Evolutionary conservation across 306 rosid genomes (phyloP).

Genomic region (Trifolium fragiferum): DNA sequence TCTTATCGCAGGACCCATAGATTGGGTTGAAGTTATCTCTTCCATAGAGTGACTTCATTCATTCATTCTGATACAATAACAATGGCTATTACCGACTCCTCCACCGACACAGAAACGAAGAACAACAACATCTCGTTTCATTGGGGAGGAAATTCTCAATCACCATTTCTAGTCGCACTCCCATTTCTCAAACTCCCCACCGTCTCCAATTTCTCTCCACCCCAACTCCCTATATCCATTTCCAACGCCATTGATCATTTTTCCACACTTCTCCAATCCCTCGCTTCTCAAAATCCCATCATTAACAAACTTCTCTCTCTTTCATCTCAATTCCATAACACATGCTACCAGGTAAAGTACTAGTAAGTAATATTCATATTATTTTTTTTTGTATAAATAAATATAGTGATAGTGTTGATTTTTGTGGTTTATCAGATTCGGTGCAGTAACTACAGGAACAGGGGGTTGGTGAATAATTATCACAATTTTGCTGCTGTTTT

Average conservation of each 20-base stretch:
- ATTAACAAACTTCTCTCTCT: constrained; percentile 56
- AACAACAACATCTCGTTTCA: constrained; percentile 45
- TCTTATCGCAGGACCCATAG: constrained; percentile 3
- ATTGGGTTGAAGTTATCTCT: constrained; percentile 23
- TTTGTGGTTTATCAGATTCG: constrained; percentile 67
- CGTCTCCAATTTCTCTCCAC: constrained; percentile 46
- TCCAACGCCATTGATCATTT: constrained; percentile 48
- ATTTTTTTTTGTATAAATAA: too few relatives aligned
- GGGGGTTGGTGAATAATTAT: constrained; percentile 46
- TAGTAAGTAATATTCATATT: background rate
- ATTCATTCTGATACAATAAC: constrained; percentile 48
- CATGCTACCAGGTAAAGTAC: constrained; percentile 59
- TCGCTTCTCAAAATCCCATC: constrained; percentile 66
- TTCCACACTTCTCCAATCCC: constrained; percentile 44
- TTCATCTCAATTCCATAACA: constrained; percentile 52
- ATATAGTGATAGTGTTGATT: background rate
- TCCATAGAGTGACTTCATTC: background rate
- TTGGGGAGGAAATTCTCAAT: constrained; percentile 57
- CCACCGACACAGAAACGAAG: constrained; percentile 41
- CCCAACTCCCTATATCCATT: constrained; percentile 52
- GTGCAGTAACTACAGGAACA: constrained; percentile 45
- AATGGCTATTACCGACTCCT: constrained; percentile 44
- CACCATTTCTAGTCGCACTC: constrained; percentile 50
- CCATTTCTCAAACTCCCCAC: constrained; percentile 54
- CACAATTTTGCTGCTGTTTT: constrained; percentile 87